Conservation (phyloP, 139 green algal species). For the Chlorella sp. region DNA sequence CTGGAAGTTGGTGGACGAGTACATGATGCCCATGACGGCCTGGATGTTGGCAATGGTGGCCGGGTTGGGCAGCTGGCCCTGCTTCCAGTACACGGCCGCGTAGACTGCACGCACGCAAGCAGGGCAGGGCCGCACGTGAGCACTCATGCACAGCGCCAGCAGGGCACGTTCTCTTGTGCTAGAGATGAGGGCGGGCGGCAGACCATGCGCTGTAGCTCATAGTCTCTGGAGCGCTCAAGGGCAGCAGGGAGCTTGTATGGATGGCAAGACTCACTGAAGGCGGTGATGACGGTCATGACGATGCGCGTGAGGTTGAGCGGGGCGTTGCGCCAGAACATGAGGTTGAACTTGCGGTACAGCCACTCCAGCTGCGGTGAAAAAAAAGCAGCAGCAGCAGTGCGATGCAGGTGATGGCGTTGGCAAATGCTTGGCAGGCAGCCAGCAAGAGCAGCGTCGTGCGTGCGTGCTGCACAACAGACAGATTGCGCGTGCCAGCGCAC, state of each 20-base stretch:
- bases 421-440: neutral
- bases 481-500: neutral
- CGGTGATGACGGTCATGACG: conserved; percentile 8
- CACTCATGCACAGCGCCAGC: too few species aligned
- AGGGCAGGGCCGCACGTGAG: too few species aligned
- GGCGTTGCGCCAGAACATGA: conserved; percentile 19
- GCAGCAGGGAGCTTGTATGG: too few species aligned
- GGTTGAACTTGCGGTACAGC: conserved; percentile 29
- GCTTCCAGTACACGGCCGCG: conserved; percentile 14
- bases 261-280: too few species aligned
- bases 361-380: conserved; percentile 9
- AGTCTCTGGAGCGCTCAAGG: too few species aligned
- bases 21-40: conserved; percentile 30
- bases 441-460: neutral
- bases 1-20: conserved; percentile 25
- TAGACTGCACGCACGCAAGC: too few species aligned
- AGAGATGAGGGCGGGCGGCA: too few species aligned
- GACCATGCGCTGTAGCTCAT: too few species aligned
- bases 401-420: neutral
- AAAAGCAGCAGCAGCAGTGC: neutral
- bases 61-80: conserved; percentile 13
- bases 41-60: conserved; percentile 16
- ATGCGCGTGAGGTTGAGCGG: conserved; percentile 18
- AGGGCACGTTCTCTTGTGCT: too few species aligned
- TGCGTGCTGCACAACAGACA: neutral